Evolutionary conservation across 1,284 basidiomycete species (phyloP), one percentile per base, ranked within the genome.

Genomic region (Chalciporus sp.): DNA sequence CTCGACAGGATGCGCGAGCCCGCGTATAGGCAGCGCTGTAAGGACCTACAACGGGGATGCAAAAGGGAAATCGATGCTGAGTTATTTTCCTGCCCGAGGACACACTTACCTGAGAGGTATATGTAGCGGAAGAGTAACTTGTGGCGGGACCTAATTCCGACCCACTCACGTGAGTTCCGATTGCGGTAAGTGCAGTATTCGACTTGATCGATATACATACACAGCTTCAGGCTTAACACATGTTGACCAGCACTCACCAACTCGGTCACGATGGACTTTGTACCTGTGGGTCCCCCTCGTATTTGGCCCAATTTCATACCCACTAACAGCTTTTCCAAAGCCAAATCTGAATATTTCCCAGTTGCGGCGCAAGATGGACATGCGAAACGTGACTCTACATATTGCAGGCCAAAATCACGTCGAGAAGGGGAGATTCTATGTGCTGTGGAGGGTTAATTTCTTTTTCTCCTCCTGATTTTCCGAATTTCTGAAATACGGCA

Each of bases 361-460:
- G 47, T 19, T 72, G 49, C 68, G 57, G 49, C 60, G 46, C 31
- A 69, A 66, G 58, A 51, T 63, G 29, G 66, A 69, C 20, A 64
- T 70, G 1, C 44, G 58, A 19, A 37, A 48, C 42, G 46, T 72
- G 39, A 70, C 61, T 33, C 19, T 72, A 14, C 49, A 48, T 1
- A 43, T 71, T 14, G 42, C 49, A 5, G 61, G 47, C 23, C 40
- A 47, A 31, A 59, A 49, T 14, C 7, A 53, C 10, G 20, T n/a
- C 16, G 3, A 1, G 12, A 42, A 44, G 8, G 67, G 67, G 12
- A 51, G 61, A 41, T 68, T 69, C 40, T 72, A 59, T 28, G 37
- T 67, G 42, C 37, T 72, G 28, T 72, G 67, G 67, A 70, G 47
- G 63, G 68, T 71, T 45, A 23, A 33, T 53, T 39, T 5, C 27